Evolutionary conservation across 805 yeast species (phyloP).

Genomic region (Torulaspora maleeae): DNA sequence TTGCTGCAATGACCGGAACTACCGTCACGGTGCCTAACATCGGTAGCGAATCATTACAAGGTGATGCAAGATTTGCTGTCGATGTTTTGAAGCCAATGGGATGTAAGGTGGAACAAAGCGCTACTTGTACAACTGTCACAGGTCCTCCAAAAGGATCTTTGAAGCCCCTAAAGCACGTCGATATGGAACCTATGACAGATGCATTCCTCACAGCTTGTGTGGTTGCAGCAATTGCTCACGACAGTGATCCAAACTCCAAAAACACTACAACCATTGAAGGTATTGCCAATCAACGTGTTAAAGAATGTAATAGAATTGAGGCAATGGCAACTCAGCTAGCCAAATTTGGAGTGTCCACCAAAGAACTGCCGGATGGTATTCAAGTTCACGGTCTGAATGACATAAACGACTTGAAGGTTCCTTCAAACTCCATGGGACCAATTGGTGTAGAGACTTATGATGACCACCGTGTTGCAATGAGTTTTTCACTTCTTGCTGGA

Average conservation of each 20-base stretch:
- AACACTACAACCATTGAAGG: slow-evolving; percentile 78
- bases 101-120: slow-evolving; percentile 78
- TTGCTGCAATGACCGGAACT: slow-evolving; percentile 94
- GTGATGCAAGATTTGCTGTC: slow-evolving; percentile 93
- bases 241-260: slow-evolving; percentile 38
- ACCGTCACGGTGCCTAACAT: slow-evolving; percentile 91
- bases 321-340: slow-evolving; percentile 90
- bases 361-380: slow-evolving; percentile 89
- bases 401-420: slow-evolving; percentile 47
- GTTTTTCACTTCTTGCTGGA: slow-evolving; percentile 84
- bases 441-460: slow-evolving; percentile 73
- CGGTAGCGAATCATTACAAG: slow-evolving; percentile 87
- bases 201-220: slow-evolving; percentile 96
- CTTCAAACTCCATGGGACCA: slow-evolving; percentile 42
- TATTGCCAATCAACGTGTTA: slow-evolving; percentile 96
- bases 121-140: slow-evolving; percentile 81
- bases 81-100: slow-evolving; percentile 96
- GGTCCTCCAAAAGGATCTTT: slow-evolving; percentile 75
- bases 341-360: slow-evolving; percentile 83
- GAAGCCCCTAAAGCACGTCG: slow-evolving; percentile 67
- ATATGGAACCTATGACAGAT: slow-evolving; percentile 99
- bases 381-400: slow-evolving; percentile 67
- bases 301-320: slow-evolving; percentile 91
- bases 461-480: slow-evolving; percentile 98
- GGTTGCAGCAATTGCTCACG: slow-evolving; percentile 86